Base-by-base conservation (phyloP, 1,284 basidiomycete species). In the Cystobasidium slooffiae region DNA sequence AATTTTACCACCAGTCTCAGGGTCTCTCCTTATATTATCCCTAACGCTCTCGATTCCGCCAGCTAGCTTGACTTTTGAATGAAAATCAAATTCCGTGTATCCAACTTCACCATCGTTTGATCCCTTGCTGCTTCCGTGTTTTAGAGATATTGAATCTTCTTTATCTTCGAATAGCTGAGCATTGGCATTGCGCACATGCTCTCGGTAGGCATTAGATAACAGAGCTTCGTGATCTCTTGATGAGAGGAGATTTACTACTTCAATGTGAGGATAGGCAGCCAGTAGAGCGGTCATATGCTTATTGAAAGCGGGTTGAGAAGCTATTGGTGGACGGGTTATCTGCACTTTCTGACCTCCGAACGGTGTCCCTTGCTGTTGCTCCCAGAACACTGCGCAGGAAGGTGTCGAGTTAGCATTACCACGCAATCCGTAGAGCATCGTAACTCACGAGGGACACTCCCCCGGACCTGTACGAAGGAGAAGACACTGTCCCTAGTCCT, bases 271-370 rank as follows among this genome's bases (percentile, higher is more conserved):
- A 68, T 80, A 80, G 20, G 74, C 63, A 49, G 80, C 68, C 39
- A 80, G 67, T 24, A 99, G 85, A 68, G 93, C 90, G 24, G 89
- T 86, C 77, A 97, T 93, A 83, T 99, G 96, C 58, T 92, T 89
- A 78, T 97, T 93, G 80, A 98, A 98, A 0, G 96, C 96, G 4
- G 94, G 94, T 79, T 97, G 94, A 0, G 94, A 95, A 5, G 94
- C 93, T 65, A 85, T 83, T 77, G 93, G 90, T 0, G 97, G 94
- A n/a, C 96, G 89, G 4, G 92, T 96, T 74, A 97, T 92, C 81
- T 95, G 93, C 46, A 97, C 93, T 58, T 89, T 88, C 76, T 95
- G 93, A 52, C 92, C 91, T 22, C 68, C 75, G 65, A 79, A 97
- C 90, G 5, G 93, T 93, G 80, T 72, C 55, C 93, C 82, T 37